These are phyloP conservation scores for Cyclocybe aegerita DNA, from an alignment of 768 basidiomycete genomes.

Conservation along the genomic window DNA sequence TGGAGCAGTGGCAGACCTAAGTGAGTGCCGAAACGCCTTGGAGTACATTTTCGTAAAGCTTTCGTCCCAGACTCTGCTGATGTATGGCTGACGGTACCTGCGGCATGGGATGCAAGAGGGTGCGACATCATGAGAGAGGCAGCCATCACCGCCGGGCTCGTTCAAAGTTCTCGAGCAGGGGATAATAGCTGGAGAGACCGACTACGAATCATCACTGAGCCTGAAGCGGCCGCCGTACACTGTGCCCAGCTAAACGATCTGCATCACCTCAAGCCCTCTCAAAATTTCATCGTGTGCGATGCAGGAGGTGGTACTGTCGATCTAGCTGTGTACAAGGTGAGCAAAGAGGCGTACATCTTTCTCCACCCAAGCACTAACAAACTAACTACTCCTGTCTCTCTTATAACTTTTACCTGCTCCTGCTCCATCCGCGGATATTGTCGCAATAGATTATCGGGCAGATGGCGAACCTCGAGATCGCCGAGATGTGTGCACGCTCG, in stretches of 20 bases:
- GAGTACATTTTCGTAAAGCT: slow-evolving; percentile 7
- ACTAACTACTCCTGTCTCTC: background rate
- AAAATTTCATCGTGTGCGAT: slow-evolving; percentile 91
- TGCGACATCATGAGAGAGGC: slow-evolving; percentile 86
- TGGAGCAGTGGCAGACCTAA: slow-evolving; percentile 81
- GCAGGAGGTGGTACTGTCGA: slow-evolving; percentile 82
- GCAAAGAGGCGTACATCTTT: background rate
- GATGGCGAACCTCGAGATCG: slow-evolving; percentile 81
- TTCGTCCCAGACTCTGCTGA: slow-evolving; percentile 66
- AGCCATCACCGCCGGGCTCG: slow-evolving; percentile 78
- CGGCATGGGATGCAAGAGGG: slow-evolving; percentile 87
- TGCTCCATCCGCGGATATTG: slow-evolving; percentile 5
- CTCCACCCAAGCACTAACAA: no score
- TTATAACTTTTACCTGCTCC: background rate
- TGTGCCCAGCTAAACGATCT: slow-evolving; percentile 81
- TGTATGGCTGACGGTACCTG: slow-evolving; percentile 85
- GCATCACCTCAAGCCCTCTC: slow-evolving; percentile 74
- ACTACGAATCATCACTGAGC: slow-evolving; percentile 78
- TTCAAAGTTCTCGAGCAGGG: slow-evolving; percentile 66
- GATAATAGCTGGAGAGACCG: slow-evolving; percentile 80
- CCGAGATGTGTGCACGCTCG: slow-evolving; percentile 85
- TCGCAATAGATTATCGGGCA: slow-evolving; percentile 66
- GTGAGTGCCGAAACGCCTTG: slow-evolving; percentile 39
- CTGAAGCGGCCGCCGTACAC: slow-evolving; percentile 90
- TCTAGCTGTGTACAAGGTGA: slow-evolving; percentile 59